Conservation (phyloP, 352 stramenopile genomes). For the Phytophthora pistaciae region DNA sequence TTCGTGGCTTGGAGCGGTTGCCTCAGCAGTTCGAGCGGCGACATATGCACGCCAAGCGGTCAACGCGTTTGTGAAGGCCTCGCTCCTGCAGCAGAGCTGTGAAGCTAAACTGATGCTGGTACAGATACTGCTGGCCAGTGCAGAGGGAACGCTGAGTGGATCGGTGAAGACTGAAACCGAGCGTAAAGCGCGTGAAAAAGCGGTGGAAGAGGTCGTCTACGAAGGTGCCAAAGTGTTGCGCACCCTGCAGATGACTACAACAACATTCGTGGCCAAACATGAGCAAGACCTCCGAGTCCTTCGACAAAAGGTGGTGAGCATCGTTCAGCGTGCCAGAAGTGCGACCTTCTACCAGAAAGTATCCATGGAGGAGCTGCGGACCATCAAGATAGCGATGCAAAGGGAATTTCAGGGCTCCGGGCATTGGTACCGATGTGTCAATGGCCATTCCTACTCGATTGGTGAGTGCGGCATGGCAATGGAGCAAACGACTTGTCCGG, state of each 20-base stretch:
- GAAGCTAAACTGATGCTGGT: slow-evolving; percentile 39
- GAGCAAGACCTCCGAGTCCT: slow-evolving; percentile 12
- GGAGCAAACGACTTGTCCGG: slow-evolving; percentile 62
- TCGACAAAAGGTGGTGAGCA: background rate
- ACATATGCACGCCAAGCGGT: slow-evolving; percentile 28
- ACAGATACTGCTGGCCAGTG: slow-evolving; percentile 29
- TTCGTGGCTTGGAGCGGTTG: slow-evolving; percentile 2
- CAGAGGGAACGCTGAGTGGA: slow-evolving; percentile 25
- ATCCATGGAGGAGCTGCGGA: slow-evolving; percentile 34
- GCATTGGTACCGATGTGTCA: slow-evolving; percentile 81
- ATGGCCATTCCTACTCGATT: slow-evolving; percentile 89
- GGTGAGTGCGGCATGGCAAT: slow-evolving; percentile 86
- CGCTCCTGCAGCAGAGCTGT: slow-evolving; percentile 18
- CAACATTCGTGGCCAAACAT: slow-evolving; percentile 23
- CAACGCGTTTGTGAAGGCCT: slow-evolving; percentile 15
- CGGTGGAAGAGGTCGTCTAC: background rate
- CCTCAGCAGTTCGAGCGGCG: slow-evolving; percentile 1
- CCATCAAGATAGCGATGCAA: slow-evolving; percentile 47
- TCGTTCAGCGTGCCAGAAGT: slow-evolving; percentile 21
- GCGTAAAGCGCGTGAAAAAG: slow-evolving; percentile 20
- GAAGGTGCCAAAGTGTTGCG: slow-evolving; percentile 2
- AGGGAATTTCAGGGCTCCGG: slow-evolving; percentile 39
- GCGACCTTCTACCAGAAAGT: slow-evolving; percentile 46
- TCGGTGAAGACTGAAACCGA: slow-evolving; percentile 21
- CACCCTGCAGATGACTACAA: slow-evolving; percentile 1